Evolutionary conservation across 1,284 basidiomycete species (phyloP).

Genomic region (Pseudomicrostroma phylloplanum): DNA sequence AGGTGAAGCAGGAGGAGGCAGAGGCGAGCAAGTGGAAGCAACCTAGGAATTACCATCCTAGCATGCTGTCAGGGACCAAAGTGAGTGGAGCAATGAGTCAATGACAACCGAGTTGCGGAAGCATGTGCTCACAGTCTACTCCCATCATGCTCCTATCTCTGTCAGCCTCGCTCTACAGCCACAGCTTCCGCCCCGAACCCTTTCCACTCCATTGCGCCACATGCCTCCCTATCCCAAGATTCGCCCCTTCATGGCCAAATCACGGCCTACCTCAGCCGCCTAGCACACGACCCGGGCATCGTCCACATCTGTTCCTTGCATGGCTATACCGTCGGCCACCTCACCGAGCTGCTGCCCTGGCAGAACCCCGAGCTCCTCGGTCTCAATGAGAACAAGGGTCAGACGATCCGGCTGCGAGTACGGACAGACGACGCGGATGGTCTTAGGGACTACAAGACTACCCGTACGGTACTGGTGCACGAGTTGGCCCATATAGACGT

Average conservation of each 20-base stretch:
- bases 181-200: slow-evolving; percentile 9
- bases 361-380: slow-evolving; percentile 39
- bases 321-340: slow-evolving; percentile 26
- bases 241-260: slow-evolving; percentile 23
- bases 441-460: slow-evolving; percentile 40
- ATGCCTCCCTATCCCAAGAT: slow-evolving; percentile 19
- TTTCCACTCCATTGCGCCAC: slow-evolving; percentile 26
- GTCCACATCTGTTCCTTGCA: slow-evolving; percentile 40
- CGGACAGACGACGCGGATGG: slow-evolving; percentile 41
- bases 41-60: slow-evolving; percentile 37
- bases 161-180: slow-evolving; percentile 4
- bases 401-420: slow-evolving; percentile 36
- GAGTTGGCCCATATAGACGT: slow-evolving; percentile 44
- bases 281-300: slow-evolving; percentile 34
- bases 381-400: slow-evolving; percentile 41
- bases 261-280: slow-evolving; percentile 23
- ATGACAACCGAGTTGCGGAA: neutral
- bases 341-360: slow-evolving; percentile 43
- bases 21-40: slow-evolving; percentile 19
- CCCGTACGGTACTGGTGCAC: slow-evolving; percentile 39
- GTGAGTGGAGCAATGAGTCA: slow-evolving; percentile 8
- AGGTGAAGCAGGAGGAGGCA: slow-evolving; percentile 9
- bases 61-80: slow-evolving; percentile 29
- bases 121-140: no score
- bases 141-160: neutral